Conservation (phyloP, 345 rosid species). For the Boechera retrofracta region DNA sequence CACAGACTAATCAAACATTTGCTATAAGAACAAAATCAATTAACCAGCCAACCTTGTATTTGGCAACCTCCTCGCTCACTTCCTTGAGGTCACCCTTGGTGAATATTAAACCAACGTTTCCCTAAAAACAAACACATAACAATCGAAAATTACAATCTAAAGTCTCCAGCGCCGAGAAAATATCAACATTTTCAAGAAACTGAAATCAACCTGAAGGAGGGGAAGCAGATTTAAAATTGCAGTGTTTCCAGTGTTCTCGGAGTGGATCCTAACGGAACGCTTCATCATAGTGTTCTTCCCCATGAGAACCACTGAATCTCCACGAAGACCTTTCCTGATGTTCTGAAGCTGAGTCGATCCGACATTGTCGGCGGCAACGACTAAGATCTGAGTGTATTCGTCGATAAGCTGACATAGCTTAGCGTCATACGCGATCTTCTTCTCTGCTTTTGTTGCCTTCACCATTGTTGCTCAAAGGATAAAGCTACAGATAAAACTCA, state of each 20-base stretch:
- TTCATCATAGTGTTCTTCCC: conserved; percentile 98
- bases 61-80: conserved; percentile 90
- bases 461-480: conserved; percentile 33
- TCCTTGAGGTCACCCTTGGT: conserved; percentile 92
- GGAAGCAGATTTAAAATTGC: conserved; percentile 67
- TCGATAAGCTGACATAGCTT: conserved; percentile 79
- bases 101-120: conserved; percentile 88
- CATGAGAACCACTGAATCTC: conserved; percentile 83
- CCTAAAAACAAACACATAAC: conserved; percentile 47
- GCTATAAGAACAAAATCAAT: neutral
- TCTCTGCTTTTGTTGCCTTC: conserved; percentile 67
- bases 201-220: conserved; percentile 72
- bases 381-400: conserved; percentile 72
- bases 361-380: conserved; percentile 81
- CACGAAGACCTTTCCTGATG: conserved; percentile 78
- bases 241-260: conserved; percentile 72
- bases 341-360: conserved; percentile 90
- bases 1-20: conserved; percentile 1
- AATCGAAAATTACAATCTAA: neutral
- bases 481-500: neutral
- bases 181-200: neutral
- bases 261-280: conserved; percentile 73
- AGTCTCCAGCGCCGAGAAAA: neutral
- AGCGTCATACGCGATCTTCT: conserved; percentile 78
- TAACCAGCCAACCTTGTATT: conserved; percentile 68